Base-by-base conservation (phyloP, 2,329 filamentous ascomycete genomes). In the Xylariaceae sp. region DNA sequence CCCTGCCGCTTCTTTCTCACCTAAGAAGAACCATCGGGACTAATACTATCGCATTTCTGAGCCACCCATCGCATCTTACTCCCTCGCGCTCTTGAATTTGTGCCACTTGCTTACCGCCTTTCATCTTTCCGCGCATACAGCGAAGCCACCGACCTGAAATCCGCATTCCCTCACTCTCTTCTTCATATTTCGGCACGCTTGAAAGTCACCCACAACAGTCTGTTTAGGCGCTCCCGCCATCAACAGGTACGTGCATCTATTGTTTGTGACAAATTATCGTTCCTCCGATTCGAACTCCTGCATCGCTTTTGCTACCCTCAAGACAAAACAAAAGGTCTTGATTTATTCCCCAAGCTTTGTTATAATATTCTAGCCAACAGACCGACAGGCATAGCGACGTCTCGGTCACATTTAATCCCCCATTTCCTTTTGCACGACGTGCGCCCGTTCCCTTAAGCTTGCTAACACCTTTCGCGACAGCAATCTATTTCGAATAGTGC, bases 1-100 rank as follows among this genome's bases (percentile, higher is more conserved):
- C 50, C 46, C 50, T 50, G 50, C 42, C 55, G 20, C 44, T 44
- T 42, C 27, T 55, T 51, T 57, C 57, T 58, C 45, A 59, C 55
- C 50, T 58, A 50, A 54, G 57, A 47, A 53, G 33, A 51, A 49
- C 49, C 60, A 55, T 58, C 55, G 51, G 54, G 53, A 55, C 58
- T 60, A 54, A 54, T 46, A 55, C 56, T 49, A 55, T 60, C 57
- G 53, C 49, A 50, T 48, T 59, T 30, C 45, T 56, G 27, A 44
- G 41, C 27, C 32, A 18, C 45, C 35, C 55, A 46, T 51, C 44
- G 40, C 50, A 62, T 61, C 59, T 48, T 23, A 44, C 45, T 37
- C 39, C 48, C 24, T 43, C 44, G 36, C 48, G 35, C 16, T 52
- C 44, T 40, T 48, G 30, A 44, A 30, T 32, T 43, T 49, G 43